These are phyloP conservation scores for Naganishia liquefaciens DNA, from an alignment of 1,284 basidiomycete genomes.

Conservation along the genomic window DNA sequence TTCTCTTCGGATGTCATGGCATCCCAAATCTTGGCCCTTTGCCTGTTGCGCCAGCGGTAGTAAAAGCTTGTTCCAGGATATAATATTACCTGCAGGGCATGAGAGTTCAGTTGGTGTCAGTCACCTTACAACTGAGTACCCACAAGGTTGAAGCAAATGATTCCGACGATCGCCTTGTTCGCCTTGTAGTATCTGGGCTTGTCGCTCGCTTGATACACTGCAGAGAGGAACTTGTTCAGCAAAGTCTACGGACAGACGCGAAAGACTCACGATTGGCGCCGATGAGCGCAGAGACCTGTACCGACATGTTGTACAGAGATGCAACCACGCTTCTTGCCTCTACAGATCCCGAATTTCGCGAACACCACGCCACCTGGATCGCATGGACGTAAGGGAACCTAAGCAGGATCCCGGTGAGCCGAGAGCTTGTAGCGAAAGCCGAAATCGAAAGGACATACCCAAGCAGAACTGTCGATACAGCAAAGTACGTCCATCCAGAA, in stretches of 20 bases:
- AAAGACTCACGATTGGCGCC: constrained; percentile 29
- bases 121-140: constrained; percentile 20
- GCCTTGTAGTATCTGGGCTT: constrained; percentile 31
- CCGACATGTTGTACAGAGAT: constrained; percentile 34
- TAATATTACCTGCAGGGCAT: not conserved
- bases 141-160: constrained; percentile 32
- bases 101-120: constrained; percentile 37
- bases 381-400: constrained; percentile 24
- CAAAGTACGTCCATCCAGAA: constrained; percentile 38
- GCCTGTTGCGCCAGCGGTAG: constrained; percentile 38
- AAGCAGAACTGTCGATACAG: constrained; percentile 35
- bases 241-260: not conserved
- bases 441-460: constrained; percentile 23
- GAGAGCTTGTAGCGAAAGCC: not conserved
- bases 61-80: constrained; percentile 30
- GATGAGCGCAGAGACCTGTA: constrained; percentile 31
- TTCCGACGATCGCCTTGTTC: constrained; percentile 29
- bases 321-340: constrained; percentile 33
- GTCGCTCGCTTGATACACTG: constrained; percentile 33
- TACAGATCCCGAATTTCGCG: constrained; percentile 32
- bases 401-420: not conserved
- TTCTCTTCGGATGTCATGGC: constrained; percentile 37
- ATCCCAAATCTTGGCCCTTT: constrained; percentile 35
- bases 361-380: constrained; percentile 33
- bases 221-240: not conserved